These are phyloP conservation scores for Prunus yedoensis DNA, from an alignment of 331 rosid genomes.

Conservation along the genomic window DNA sequence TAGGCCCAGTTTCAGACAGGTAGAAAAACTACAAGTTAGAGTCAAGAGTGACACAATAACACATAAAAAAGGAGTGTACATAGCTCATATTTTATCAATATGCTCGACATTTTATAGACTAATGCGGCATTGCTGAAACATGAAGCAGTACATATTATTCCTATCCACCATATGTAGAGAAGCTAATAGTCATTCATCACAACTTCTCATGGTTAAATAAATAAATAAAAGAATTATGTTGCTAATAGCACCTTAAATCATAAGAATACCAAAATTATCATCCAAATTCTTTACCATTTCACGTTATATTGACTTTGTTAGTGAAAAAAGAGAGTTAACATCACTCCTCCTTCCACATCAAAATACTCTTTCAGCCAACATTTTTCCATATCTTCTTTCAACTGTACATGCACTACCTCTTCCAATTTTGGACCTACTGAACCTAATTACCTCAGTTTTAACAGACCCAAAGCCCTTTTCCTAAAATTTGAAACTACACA, in stretches of 20 bases:
- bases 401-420: background rate
- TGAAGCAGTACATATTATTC: background rate
- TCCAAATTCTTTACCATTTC: background rate
- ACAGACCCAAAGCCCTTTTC: background rate
- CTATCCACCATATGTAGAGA: background rate
- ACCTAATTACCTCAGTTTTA: background rate
- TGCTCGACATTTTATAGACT: no score
- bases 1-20: no score
- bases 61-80: no score
- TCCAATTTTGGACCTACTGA: background rate
- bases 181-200: background rate
- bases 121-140: background rate
- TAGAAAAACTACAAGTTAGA: no score
- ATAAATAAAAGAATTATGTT: background rate
- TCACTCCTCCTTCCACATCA: no score
- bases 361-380: no score
- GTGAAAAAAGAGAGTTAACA: no score
- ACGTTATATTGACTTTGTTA: no score
- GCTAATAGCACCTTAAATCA: background rate
- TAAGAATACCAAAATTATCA: background rate
- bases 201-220: background rate
- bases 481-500: background rate
- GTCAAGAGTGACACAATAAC: no score
- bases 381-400: background rate
- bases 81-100: no score